phyloP scores from a whole-genome alignment of 2,329 filamentous ascomycete species.

The Trichoderma citrinoviride region DNA sequence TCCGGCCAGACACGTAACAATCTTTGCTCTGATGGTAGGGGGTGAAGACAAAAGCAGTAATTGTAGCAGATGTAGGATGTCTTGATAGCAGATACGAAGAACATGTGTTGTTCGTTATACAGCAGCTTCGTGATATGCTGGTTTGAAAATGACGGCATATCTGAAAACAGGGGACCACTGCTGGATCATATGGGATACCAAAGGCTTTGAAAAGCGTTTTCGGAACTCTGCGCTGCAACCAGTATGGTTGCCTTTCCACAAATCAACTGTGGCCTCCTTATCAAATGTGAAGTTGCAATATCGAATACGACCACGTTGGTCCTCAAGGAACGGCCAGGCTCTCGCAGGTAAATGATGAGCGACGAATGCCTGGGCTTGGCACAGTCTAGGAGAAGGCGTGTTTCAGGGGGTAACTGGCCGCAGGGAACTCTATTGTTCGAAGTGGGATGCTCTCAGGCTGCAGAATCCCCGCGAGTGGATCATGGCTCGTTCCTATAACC shows the following conservation, averaged over 20 bases:
- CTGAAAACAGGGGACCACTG: neutral
- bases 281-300: neutral
- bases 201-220: no score
- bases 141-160: neutral
- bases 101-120: neutral
- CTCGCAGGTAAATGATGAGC: neutral
- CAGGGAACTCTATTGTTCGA: neutral
- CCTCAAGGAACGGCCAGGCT: neutral
- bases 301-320: neutral
- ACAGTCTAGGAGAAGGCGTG: neutral
- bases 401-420: neutral
- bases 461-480: neutral
- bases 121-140: neutral
- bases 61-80: neutral
- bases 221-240: neutral
- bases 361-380: neutral
- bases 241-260: neutral
- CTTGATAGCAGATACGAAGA: neutral
- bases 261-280: neutral
- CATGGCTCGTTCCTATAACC: neutral
- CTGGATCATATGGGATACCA: neutral
- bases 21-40: neutral
- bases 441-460: neutral
- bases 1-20: neutral
- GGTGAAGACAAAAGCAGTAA: neutral